These are phyloP conservation scores for Lepiota brunneoincarnata DNA, from an alignment of 768 basidiomycete genomes.

Conservation along the genomic window DNA sequence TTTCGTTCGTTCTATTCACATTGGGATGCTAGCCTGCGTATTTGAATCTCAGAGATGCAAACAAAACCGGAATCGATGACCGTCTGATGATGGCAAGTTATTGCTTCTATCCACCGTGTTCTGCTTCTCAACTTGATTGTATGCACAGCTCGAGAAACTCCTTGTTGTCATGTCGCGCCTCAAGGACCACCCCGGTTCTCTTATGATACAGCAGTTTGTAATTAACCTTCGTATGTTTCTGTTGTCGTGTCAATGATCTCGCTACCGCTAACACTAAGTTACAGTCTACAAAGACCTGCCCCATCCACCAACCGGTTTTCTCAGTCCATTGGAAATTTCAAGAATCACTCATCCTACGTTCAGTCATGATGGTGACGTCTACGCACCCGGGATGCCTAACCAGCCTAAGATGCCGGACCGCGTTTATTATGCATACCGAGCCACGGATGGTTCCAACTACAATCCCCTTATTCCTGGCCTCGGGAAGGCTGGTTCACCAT, in stretches of 20 bases:
- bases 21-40: constrained; percentile 39
- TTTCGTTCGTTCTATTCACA: not conserved
- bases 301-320: constrained; percentile 62
- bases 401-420: constrained; percentile 5
- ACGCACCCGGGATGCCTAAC: not conserved
- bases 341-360: not conserved
- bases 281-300: constrained; percentile 79
- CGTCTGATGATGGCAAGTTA: constrained; percentile 54
- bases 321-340: constrained; percentile 19
- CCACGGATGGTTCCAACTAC: constrained; percentile 61
- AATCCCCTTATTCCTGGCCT: constrained; percentile 51
- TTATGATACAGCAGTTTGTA: constrained; percentile 43
- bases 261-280: constrained; percentile 14
- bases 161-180: constrained; percentile 59
- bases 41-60: constrained; percentile 40
- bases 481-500: constrained; percentile 61
- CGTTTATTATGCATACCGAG: constrained; percentile 51
- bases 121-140: constrained; percentile 7
- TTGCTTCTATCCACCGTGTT: not conserved
- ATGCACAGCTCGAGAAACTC: constrained; percentile 58
- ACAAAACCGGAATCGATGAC: constrained; percentile 49
- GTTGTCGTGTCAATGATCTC: constrained; percentile 10
- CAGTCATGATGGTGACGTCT: not conserved
- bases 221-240: constrained; percentile 53
- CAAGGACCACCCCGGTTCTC: constrained; percentile 26